phyloP scores from a whole-genome alignment of 225 moss, liverwort and hornwort genomes.

The Ulota crispa region DNA sequence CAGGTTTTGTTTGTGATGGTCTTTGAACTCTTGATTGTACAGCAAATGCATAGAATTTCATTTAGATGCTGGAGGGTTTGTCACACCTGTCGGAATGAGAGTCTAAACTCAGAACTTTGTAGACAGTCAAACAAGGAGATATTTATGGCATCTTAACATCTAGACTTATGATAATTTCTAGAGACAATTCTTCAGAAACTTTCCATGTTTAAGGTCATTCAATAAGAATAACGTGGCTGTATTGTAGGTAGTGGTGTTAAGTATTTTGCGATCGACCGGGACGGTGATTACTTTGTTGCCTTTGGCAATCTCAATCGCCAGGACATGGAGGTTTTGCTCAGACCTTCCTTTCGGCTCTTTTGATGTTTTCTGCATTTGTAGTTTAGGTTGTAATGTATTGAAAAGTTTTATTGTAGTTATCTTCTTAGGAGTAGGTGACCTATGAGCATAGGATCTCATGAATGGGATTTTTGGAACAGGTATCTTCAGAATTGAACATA shows the following conservation, averaged over 20 bases:
- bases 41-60: not conserved
- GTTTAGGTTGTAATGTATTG: not conserved
- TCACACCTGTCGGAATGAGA: not conserved
- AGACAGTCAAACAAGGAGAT: not conserved
- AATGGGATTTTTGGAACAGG: slow-evolving; percentile 35
- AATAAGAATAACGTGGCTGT: not conserved
- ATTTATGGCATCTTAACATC: not conserved
- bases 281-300: slow-evolving; percentile 49
- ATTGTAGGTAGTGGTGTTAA: slow-evolving; percentile 42
- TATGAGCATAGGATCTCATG: slow-evolving; percentile 9
- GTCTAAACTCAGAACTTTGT: not conserved
- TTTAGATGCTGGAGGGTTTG: not conserved
- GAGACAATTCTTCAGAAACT: not conserved
- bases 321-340: slow-evolving; percentile 40
- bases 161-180: not conserved
- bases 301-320: slow-evolving; percentile 48
- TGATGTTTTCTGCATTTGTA: not conserved
- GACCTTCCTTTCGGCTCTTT: not conserved
- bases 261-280: slow-evolving; percentile 29
- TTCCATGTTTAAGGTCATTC: not conserved
- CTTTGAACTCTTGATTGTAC: not conserved
- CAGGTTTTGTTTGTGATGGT: slow-evolving; percentile 8
- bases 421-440: not conserved
- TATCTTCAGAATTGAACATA: slow-evolving; percentile 32
- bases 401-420: not conserved